Evolutionary conservation across 2,329 filamentous ascomycete species (phyloP), one percentile per base, ranked within the genome.

Genomic region (Fusarium sp.): DNA sequence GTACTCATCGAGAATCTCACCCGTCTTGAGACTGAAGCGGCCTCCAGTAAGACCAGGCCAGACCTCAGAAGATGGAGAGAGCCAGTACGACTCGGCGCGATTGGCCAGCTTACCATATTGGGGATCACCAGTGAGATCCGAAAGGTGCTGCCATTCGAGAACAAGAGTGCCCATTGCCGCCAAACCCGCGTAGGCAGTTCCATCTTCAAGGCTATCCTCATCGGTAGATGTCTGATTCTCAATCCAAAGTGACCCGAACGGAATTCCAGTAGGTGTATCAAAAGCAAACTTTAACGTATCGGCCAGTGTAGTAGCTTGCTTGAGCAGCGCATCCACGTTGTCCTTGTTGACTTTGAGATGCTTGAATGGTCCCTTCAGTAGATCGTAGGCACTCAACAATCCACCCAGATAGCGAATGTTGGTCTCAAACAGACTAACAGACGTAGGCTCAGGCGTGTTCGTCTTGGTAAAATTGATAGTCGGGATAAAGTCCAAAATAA

Each of bases 231-330:
- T 68, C 17, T 24, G 44, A 11, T 70, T 70, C 15, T 70, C 67
- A 7, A 70, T 63, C 18, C 61, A 68, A 3, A 70, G 24, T 4
- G 51, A 36, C 1, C 62, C 62, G 0, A 58, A 24, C 1, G 65
- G 67, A 5, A 70, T 70, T 10, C 67, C 67, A 5, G 45, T 44
- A 0, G 67, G 64, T 3, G 58, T 70, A 17, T 68, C 52, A 18
- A 70, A 70, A 6, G 67, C 67, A 24, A 68, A 70, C 5, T 54
- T 64, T 9, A 70, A 6, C 5, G 58, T 68, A 3, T 86, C 3
- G 93, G 93, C 92, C 92, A 96, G 87, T 88, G 78, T 89, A 85
- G 68, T 89, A 88, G 13, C 85, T 87, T 59, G 83, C 79, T 73
- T 87, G 85, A 24, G 89, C 3, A 89, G 79, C 76, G 88, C 86